Conservation (phyloP, 495 filamentous ascomycete species). For the Talaromyces nanjingensis region DNA sequence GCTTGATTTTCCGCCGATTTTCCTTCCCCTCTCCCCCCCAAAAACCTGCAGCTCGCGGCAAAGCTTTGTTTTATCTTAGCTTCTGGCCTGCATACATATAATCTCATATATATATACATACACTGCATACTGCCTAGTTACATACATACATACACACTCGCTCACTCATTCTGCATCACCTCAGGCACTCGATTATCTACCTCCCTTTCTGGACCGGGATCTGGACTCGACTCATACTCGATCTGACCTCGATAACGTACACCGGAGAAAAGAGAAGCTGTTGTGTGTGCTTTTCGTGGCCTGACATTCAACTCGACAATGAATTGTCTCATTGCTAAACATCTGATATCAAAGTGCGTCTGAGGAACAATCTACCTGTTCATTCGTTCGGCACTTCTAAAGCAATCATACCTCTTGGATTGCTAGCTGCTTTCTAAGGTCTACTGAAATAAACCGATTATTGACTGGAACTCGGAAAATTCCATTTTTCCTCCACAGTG, state of each 20-base stretch:
- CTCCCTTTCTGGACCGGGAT: background rate
- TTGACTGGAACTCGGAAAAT: slow-evolving; percentile 1
- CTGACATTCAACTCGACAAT: background rate
- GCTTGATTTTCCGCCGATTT: background rate
- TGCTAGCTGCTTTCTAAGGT: background rate
- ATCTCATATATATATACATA: background rate
- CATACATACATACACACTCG: background rate
- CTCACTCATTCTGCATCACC: background rate
- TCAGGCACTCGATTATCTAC: background rate
- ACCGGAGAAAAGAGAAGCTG: background rate
- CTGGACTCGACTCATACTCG: background rate
- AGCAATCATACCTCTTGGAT: background rate
- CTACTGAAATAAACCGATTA: background rate
- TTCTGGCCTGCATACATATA: slow-evolving; percentile 4
- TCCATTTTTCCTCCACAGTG: background rate
- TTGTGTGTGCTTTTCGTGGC: background rate
- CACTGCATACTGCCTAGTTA: background rate
- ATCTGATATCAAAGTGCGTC: slow-evolving; percentile 6
- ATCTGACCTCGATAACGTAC: background rate
- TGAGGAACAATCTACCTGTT: background rate
- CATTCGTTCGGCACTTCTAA: slow-evolving; percentile 3
- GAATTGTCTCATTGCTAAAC: background rate
- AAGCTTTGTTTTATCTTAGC: slow-evolving; percentile 7
- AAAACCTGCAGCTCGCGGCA: slow-evolving; percentile 9
- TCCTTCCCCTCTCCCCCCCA: background rate